Evolutionary conservation across 2,329 filamentous ascomycete species (phyloP).

Genomic region (Exophiala sideris): DNA sequence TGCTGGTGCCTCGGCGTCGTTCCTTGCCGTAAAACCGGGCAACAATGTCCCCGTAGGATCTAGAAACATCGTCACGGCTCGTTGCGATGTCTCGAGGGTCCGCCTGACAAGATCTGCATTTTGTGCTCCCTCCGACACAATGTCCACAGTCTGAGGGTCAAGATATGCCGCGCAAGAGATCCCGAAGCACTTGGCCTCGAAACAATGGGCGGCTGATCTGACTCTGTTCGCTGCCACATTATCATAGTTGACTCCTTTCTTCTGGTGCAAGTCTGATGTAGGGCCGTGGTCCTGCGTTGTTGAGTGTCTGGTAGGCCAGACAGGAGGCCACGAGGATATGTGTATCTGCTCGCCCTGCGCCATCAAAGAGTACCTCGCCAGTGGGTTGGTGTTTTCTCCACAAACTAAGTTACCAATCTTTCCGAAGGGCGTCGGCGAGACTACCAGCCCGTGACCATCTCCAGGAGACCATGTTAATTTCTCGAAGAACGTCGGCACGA

Average conservation of each 20-base stretch:
- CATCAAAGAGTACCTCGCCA: conserved; percentile 53
- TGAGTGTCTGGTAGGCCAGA: conserved; percentile 50
- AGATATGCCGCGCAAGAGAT: conserved; percentile 49
- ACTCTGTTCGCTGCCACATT: conserved; percentile 54
- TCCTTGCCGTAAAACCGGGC: conserved; percentile 17
- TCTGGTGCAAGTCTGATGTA: not conserved
- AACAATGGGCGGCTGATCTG: conserved; percentile 54
- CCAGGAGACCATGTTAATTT: conserved; percentile 55
- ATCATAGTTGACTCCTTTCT: conserved; percentile 45
- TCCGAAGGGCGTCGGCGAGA: conserved; percentile 46
- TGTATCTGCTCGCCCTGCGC: conserved; percentile 56
- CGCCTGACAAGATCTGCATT: conserved; percentile 26
- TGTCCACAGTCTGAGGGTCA: conserved; percentile 39
- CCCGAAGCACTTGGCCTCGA: conserved; percentile 57
- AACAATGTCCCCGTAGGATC: conserved; percentile 47
- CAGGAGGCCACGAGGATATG: conserved; percentile 54
- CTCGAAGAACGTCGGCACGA: conserved; percentile 57
- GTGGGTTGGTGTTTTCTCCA: conserved; percentile 57
- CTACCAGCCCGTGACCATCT: conserved; percentile 49
- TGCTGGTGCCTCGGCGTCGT: conserved; percentile 9
- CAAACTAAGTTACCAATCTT: conserved; percentile 53
- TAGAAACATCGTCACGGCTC: conserved; percentile 50
- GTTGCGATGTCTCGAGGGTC: conserved; percentile 39
- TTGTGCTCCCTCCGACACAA: conserved; percentile 31
- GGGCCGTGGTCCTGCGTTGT: not conserved